phyloP scores from a whole-genome alignment of 1,284 basidiomycete species.

The Pholiota adiposa region DNA sequence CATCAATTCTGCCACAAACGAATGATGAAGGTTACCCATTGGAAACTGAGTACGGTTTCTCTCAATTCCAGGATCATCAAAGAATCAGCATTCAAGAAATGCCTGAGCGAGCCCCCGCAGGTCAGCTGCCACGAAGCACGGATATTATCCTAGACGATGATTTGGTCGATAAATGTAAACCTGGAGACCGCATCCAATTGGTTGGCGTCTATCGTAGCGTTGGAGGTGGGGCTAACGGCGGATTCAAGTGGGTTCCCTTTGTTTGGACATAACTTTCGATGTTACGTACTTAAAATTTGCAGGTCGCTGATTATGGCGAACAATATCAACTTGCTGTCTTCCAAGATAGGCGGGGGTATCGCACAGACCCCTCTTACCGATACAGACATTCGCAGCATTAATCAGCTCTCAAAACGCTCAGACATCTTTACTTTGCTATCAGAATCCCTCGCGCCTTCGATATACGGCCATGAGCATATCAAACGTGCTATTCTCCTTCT shows the following conservation, averaged over 20 bases:
- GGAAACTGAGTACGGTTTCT: slow-evolving; percentile 93
- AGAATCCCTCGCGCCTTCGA: slow-evolving; percentile 95
- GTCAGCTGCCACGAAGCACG: slow-evolving; percentile 94
- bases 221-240: slow-evolving; percentile 86
- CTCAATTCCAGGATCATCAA: slow-evolving; percentile 96
- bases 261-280: slow-evolving; percentile 10
- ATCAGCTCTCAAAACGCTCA: slow-evolving; percentile 87
- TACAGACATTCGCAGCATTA: slow-evolving; percentile 95
- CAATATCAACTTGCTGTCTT: slow-evolving; percentile 95
- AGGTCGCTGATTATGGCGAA: slow-evolving; percentile 96
- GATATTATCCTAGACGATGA: slow-evolving; percentile 98
- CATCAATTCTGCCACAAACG: slow-evolving; percentile 89
- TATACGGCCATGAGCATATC: slow-evolving; percentile 96
- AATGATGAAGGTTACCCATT: slow-evolving; percentile 90
- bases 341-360: slow-evolving; percentile 95
- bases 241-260: slow-evolving; percentile 80
- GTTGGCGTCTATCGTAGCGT: slow-evolving; percentile 96
- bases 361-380: slow-evolving; percentile 94
- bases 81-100: slow-evolving; percentile 99
- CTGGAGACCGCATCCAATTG: slow-evolving; percentile 96
- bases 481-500: slow-evolving; percentile 94
- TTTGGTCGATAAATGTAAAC: slow-evolving; percentile 96
- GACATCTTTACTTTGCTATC: slow-evolving; percentile 91
- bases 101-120: slow-evolving; percentile 98
- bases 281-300: slow-evolving; percentile 14